phyloP scores from a whole-genome alignment of 352 stramenopile species.

The Phytopythium chamaehyphon region DNA sequence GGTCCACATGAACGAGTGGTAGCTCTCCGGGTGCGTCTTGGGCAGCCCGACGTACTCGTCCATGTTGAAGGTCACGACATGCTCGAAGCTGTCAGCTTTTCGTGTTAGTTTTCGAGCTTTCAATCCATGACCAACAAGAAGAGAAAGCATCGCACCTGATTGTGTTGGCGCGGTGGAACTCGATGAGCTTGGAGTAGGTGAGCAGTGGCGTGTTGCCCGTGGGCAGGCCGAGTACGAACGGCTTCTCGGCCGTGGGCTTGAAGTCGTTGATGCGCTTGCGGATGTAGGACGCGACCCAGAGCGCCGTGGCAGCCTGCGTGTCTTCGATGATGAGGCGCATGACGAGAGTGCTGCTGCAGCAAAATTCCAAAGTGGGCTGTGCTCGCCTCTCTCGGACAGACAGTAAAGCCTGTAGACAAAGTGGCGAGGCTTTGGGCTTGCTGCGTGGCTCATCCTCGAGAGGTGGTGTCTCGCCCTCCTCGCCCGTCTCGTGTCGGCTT shows the following conservation, averaged over 20 bases:
- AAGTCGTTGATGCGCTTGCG: conserved; percentile 79
- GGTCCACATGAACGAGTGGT: conserved; percentile 90
- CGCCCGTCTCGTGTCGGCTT: no score
- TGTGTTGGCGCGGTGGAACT: conserved; percentile 41
- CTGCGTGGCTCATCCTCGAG: no score
- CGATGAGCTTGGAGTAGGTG: conserved; percentile 80
- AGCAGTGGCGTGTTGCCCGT: conserved; percentile 84
- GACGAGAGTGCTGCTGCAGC: no score
- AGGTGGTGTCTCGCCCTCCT: no score
- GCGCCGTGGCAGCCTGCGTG: conserved; percentile 47
- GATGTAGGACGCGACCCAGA: conserved; percentile 81
- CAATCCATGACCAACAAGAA: no score
- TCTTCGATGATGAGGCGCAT: conserved; percentile 89
- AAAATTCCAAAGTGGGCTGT: background rate
- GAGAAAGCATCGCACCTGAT: conserved; percentile 23
- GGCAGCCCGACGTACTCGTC: conserved; percentile 86
- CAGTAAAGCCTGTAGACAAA: no score
- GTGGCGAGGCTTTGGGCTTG: no score
- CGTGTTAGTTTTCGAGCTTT: no score
- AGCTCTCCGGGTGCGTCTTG: conserved; percentile 80
- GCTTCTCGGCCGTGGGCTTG: conserved; percentile 49
- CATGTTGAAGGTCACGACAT: conserved; percentile 93
- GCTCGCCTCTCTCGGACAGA: background rate
- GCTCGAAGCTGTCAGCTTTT: conserved; percentile 66
- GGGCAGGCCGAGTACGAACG: conserved; percentile 85